Evolutionary conservation across 176 grass and related monocot genomes (phyloP), one percentile per base, ranked within the genome.

Genomic region (Avena insularis): DNA sequence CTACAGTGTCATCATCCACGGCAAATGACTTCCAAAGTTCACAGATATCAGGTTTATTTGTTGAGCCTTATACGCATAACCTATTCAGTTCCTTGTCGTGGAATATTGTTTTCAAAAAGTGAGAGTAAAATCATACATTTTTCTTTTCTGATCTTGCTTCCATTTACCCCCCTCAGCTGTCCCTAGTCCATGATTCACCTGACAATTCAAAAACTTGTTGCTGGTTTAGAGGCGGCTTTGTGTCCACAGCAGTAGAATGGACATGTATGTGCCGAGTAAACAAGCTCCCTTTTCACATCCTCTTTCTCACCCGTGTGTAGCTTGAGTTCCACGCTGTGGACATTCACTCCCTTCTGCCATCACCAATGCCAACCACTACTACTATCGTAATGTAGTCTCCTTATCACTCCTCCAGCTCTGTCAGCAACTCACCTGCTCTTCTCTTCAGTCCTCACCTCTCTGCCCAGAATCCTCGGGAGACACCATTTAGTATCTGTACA

Each of bases 1-100:
- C 79, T 97, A 68, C 79, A 78, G 13, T 94, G 88, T 76, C 73
- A 88, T 83, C 92, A 92, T 81, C 82, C 90, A 47, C 77, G 85
- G 8, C 84, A 90, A 86, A 84, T 94, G 60, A 92, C 84, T 70
- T 86, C 94, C 17, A 88, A 94, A 88, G 49, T 83, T 77, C 85
- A 92, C 91, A 90, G 93, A 88, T 98, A 93, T 64, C 96, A 98
- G 96, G 96, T 96, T 82, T 27, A 59, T 48, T 71, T 88, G 10
- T 81, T 78, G 46, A 86, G 75, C 38, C 38, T 74, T 23, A 38
- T 74, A 35, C 49, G 59, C 15, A 50, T 61, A 43, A 83, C 55
- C 46, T 19, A 51, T 84, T 81, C 62, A 38, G 51, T 82, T 78
- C 27, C 47, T 77, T 51, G 31, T 65, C 15, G 4, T 62, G n/a